Evolutionary conservation across 352 stramenopile species (phyloP).

Genomic region (Blastocystis sp.): DNA sequence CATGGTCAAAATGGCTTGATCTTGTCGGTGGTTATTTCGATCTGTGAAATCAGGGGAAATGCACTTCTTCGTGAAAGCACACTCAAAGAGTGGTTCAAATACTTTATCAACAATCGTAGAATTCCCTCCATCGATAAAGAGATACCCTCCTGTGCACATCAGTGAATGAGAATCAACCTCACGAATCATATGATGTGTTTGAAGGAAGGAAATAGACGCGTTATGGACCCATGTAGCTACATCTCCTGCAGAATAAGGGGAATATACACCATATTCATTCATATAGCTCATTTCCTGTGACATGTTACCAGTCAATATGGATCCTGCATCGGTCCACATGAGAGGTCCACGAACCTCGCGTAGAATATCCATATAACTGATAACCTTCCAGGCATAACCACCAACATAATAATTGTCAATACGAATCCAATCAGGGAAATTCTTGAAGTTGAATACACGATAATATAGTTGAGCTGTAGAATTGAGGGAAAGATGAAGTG

Average conservation of each 20-base stretch:
- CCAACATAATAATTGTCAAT: neutral
- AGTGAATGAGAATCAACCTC: neutral
- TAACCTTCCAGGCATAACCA: constrained; percentile 22
- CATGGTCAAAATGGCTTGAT: neutral
- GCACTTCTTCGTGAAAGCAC: constrained; percentile 24
- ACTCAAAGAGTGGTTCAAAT: neutral
- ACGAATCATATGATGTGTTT: neutral
- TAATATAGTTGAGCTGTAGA: neutral
- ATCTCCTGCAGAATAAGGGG: neutral
- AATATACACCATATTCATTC: neutral
- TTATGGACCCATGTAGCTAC: neutral
- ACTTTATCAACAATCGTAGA: neutral
- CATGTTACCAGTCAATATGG: neutral
- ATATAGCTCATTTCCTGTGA: neutral
- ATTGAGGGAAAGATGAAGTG: neutral
- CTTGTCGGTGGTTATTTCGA: neutral
- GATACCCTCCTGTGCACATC: neutral
- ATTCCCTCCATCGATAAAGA: neutral
- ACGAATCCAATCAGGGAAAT: neutral
- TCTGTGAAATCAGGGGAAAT: neutral
- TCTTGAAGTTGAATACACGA: neutral
- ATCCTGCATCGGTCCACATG: neutral
- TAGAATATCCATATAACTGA: neutral
- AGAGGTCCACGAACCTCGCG: neutral
- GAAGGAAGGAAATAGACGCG: neutral